Conservation (phyloP, 2,329 filamentous ascomycete species). For the Alternaria arborescens region DNA sequence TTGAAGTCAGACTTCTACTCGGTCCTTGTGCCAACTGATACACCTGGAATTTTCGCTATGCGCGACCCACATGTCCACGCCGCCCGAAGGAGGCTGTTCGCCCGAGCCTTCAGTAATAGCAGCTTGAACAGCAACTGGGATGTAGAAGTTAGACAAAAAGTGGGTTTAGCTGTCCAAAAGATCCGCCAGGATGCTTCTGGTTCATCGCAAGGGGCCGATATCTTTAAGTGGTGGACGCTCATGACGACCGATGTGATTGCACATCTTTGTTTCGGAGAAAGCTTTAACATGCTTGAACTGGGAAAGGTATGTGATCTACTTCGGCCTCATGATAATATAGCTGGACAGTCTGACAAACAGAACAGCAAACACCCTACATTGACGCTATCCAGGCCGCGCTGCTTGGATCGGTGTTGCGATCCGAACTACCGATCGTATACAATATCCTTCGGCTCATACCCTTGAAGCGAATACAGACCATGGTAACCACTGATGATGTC, state of each 20-base stretch:
- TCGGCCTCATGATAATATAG: not conserved
- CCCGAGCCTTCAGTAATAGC: conserved; percentile 48
- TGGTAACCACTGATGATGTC: conserved; percentile 22
- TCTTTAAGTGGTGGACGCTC: conserved; percentile 51
- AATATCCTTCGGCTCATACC: conserved; percentile 17
- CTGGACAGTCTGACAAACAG: not conserved
- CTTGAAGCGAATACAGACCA: not conserved
- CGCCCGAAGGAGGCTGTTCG: conserved; percentile 48
- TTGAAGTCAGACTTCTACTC: conserved; percentile 48
- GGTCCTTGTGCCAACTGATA: too few species aligned
- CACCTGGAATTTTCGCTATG: conserved; percentile 6
- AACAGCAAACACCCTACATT: conserved; percentile 35
- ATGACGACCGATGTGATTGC: conserved; percentile 53
- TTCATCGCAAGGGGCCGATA: conserved; percentile 37
- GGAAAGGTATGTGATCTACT: conserved; percentile 37
- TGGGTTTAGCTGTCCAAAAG: conserved; percentile 41
- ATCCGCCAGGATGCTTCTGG: conserved; percentile 35
- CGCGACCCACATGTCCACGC: conserved; percentile 48
- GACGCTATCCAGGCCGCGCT: conserved; percentile 37
- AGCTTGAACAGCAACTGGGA: conserved; percentile 51
- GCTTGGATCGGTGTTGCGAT: conserved; percentile 41
- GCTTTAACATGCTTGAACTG: conserved; percentile 50
- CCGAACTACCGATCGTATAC: conserved; percentile 42
- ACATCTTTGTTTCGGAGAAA: conserved; percentile 52
- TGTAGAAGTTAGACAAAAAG: conserved; percentile 42